Base-by-base conservation (phyloP, 2,329 filamentous ascomycete genomes). In the Fusarium sp. region DNA sequence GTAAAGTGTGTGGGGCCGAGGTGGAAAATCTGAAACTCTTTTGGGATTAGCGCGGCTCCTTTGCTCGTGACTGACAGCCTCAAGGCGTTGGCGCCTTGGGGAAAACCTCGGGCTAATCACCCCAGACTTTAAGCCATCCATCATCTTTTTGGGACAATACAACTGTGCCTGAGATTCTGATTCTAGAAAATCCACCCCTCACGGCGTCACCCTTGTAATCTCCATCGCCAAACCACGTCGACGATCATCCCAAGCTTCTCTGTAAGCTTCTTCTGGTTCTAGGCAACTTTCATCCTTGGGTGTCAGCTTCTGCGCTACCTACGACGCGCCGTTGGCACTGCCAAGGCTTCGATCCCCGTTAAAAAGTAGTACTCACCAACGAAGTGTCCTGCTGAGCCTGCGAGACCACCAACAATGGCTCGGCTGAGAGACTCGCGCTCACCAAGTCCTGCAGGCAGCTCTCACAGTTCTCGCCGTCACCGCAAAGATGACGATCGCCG, bases 381-480 rank as follows among this genome's bases (percentile, higher is more conserved):
- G 69, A 75, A 78, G 77, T 77, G 75, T 79, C 77, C 78, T 80
- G 76, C 79, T 78, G 79, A 81, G 79, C 79, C 76, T 77, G 75
- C 78, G 78, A 80, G 77, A 78, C 77, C 77, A 75, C 60, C 75
- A 77, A 78, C 71, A 71, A 89, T 89, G 86, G 86, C 85, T 87
- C 86, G 86, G 82, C 86, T 83, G 82, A 87, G 84, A 86, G 86
- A 87, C 84, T 87, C 86, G 83, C 86, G 92, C 91, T 95, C 92
- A 94, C 92, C 92, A 92, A 93, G 91, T 89, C 91, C 91, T 90
- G 89, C 90, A 93, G 91, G 91, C 89, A 93, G 91, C 86, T 90
- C 91, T 79, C 86, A 87, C 81, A 89, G 89, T 81, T 88, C 89
- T 77, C 90, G 89, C 83, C 91, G 88, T 83, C 87, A 82, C 77